Evolutionary conservation across 345 rosid species (phyloP).

Genomic region (Lagerstroemia speciosa): DNA sequence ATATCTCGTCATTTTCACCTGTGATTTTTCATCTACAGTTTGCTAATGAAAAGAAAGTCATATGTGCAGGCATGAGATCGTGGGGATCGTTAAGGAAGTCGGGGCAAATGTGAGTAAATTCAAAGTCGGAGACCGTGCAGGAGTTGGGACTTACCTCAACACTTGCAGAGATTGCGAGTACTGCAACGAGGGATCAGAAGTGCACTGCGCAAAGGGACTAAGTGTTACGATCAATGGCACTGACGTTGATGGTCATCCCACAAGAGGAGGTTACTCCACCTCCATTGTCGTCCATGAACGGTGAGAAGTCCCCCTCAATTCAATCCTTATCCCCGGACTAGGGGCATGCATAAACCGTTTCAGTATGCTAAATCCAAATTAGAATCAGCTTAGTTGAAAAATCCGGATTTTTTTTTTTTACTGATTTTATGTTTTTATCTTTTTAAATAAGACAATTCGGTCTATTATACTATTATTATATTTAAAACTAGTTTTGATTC

Average conservation of each 20-base stretch:
- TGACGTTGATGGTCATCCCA: conserved; percentile 65
- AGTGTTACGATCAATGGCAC: conserved; percentile 52
- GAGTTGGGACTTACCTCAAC: conserved; percentile 84
- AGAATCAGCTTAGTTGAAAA: no score
- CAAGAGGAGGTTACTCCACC: conserved; percentile 85
- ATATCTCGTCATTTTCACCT: neutral
- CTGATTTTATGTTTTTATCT: no score
- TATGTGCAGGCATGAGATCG: conserved; percentile 64
- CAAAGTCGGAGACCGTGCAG: no score
- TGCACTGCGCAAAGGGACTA: conserved; percentile 41
- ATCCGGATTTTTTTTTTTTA: no score
- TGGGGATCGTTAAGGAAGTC: conserved; percentile 67
- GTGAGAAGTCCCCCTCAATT: conserved; percentile 25
- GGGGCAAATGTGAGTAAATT: conserved; percentile 49
- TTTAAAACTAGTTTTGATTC: no score
- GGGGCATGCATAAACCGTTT: no score
- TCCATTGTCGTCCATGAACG: conserved; percentile 69
- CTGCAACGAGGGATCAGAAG: conserved; percentile 51
- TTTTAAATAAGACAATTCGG: no score
- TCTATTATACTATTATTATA: no score
- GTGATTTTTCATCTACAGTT: neutral
- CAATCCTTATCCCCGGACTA: conserved; percentile 62
- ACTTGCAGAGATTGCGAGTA: conserved; percentile 73
- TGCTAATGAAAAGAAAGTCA: neutral
- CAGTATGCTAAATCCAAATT: no score